Base-by-base conservation (phyloP, 2,329 filamentous ascomycete genomes). In the Monosporascus sp. region DNA sequence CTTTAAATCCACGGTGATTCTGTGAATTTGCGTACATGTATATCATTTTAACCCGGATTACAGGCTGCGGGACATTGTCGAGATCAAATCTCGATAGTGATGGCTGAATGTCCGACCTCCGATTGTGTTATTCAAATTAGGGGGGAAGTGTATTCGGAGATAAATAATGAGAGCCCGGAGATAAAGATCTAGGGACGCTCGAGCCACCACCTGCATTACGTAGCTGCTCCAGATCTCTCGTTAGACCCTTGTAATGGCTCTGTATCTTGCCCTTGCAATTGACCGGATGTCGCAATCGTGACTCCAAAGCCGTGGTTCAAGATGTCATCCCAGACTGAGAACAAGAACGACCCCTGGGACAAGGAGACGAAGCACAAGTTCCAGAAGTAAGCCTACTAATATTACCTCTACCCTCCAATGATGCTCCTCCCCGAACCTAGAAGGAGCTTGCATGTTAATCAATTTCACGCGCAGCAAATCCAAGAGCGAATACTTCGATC, bases 401-500 rank as follows among this genome's bases (percentile, higher is more conserved):
- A 37, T 48, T 48, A 35, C 41, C n/a, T 46, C 37, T 22, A 22
- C 19, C 52, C 44, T 20, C 17, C 31, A 26, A 27, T 16, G 16
- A 40, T 40, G 37, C 22, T 22, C 45, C 37, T 31, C 26, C 20
- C 49, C 46, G 17, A 45, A 35, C 31, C 5, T 11, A 35, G 31
- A 5, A 14, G 3, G 31, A 35, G 9, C 31, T 24, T 40, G 24
- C 46, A 37, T 48, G 54, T 58, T 63, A 43, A 62, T 57, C 43
- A 37, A 46, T 26, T 31, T 37, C 40, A 37, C 55, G 7, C 41
- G 56, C 65, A 96, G 93, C 62, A 97, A 97, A 78, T 81, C 79
- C 52, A 84, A 87, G 66, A 96, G 91, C 77, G 86, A 97, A 69
- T 97, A 88, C 74, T 91, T 89, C 70, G 94, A 99, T 65, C 94